Base-by-base conservation (phyloP, 2,329 filamentous ascomycete genomes). In the Cladobotryum protrusum region DNA sequence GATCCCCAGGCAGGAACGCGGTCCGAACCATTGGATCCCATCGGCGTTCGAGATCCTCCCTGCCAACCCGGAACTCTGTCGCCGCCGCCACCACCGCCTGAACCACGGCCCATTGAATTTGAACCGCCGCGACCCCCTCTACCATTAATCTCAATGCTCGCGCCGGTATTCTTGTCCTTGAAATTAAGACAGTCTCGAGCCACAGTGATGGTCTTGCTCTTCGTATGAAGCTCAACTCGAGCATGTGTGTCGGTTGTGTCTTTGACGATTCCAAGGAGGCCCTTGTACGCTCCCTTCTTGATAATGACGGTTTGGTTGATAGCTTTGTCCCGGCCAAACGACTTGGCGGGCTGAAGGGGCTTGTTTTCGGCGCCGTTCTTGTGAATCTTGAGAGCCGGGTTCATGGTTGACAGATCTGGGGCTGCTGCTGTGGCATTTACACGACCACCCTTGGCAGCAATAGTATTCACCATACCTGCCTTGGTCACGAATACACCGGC, bases 261-360 rank as follows among this genome's bases (percentile, higher is more conserved):
- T 65, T 96, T 96, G 59, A 99, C 91, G 57, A 96, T 95, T 59
- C 93, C 93, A 39, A 97, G 75, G 40, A 96, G 77, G 50, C 92
- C 92, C 71, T 99, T 99, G 74, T 92, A 90, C 18, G 86, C 83
- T 24, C 93, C 93, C 63, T 86, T 89, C 50, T 85, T 82, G 62
- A 97, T 87, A 46, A 86, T 89, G 41, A 97, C 90, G 1, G 90
- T 96, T 72, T 96, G 92, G 40, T 91, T 91, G 55, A 97, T 83
- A 24, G 93, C 77, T 49, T 83, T 82, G 67, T 99, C 93, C 36
- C 90, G 82, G 18, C 86, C 83, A 60, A 89, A 89, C 47, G 83
- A 81, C 65, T 85, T 86, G 37, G 87, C 87, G 41, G 90, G 90
- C 13, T 83, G 78, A 9, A 60, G 52, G 1, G 65, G 58, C 67